phyloP scores from a whole-genome alignment of 768 basidiomycete species.

The Pisolithus orientalis region DNA sequence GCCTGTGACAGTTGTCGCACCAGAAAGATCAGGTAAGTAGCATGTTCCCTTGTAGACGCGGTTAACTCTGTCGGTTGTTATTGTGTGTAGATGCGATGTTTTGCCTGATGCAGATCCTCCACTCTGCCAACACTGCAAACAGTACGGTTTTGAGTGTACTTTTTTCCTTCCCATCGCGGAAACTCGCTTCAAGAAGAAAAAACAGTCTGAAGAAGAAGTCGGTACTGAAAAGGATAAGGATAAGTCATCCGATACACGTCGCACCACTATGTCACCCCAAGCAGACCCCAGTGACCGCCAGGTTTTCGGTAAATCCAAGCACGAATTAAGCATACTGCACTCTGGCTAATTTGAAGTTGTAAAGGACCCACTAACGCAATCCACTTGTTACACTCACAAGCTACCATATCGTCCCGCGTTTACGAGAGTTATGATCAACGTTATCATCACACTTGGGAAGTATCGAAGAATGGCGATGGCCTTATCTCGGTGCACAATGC shows the following conservation, averaged over 20 bases:
- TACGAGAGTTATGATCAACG: slow-evolving; percentile 86
- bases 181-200: slow-evolving; percentile 97
- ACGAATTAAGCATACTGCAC: slow-evolving; percentile 5
- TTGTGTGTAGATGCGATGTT: slow-evolving; percentile 65
- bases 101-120: slow-evolving; percentile 72
- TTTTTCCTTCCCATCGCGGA: slow-evolving; percentile 98
- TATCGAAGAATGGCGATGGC: slow-evolving; percentile 79
- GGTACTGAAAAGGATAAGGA: slow-evolving; percentile 34
- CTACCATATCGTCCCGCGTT: slow-evolving; percentile 74
- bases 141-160: slow-evolving; percentile 90
- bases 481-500: slow-evolving; percentile 77
- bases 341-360: background rate
- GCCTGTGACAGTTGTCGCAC: slow-evolving; percentile 89
- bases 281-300: slow-evolving; percentile 50
- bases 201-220: slow-evolving; percentile 60
- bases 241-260: slow-evolving; percentile 21
- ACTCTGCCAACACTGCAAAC: slow-evolving; percentile 90
- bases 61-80: background rate
- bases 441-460: slow-evolving; percentile 84
- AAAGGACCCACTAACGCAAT: slow-evolving; percentile 82
- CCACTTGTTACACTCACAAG: slow-evolving; percentile 87
- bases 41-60: background rate
- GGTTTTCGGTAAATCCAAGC: slow-evolving; percentile 49
- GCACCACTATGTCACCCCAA: slow-evolving; percentile 38
- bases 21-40: slow-evolving; percentile 72